Percentiles rank a stretch among this genome's conserved stretches.
Conservation (phyloP, 805 yeast species). For the Sugiyamaella floridensis region DNA sequence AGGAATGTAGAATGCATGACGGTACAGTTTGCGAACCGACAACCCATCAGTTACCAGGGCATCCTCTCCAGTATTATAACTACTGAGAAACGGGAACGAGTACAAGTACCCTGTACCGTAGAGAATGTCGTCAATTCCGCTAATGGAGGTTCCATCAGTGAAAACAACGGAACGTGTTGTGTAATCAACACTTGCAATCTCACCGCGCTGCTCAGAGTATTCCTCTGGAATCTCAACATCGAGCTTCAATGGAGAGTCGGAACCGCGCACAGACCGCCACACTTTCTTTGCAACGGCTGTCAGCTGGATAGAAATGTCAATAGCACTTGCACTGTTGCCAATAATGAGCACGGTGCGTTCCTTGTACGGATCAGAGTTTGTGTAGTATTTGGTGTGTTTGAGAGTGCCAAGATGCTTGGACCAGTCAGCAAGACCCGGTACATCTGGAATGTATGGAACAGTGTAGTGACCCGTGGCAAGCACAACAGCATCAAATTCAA, state of each 20-base stretch:
- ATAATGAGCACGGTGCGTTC: slow-evolving; percentile 49
- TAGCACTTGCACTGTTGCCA: slow-evolving; percentile 76
- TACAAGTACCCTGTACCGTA: slow-evolving; percentile 74
- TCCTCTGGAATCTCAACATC: neutral
- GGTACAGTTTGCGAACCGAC: slow-evolving; percentile 29
- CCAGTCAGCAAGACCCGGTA: slow-evolving; percentile 48
- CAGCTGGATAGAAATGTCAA: slow-evolving; percentile 61
- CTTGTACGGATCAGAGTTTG: slow-evolving; percentile 40
- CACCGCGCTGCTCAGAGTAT: slow-evolving; percentile 40
- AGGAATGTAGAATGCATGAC: slow-evolving; percentile 37
- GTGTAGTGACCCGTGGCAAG: slow-evolving; percentile 61
- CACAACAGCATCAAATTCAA: slow-evolving; percentile 51
- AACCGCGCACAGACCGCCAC: slow-evolving; percentile 42
- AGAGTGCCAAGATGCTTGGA: slow-evolving; percentile 41
- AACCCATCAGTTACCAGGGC: slow-evolving; percentile 42
- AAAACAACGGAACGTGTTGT: slow-evolving; percentile 35
- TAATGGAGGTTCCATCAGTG: slow-evolving; percentile 41
- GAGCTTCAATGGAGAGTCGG: neutral
- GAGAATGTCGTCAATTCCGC: slow-evolving; percentile 48
- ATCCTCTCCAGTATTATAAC: slow-evolving; percentile 17
- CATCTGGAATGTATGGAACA: slow-evolving; percentile 52
- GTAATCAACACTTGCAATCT: slow-evolving; percentile 36
- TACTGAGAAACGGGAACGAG: slow-evolving; percentile 54
- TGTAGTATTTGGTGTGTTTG: slow-evolving; percentile 52
- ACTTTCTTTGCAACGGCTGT: slow-evolving; percentile 29